Base-by-base conservation (phyloP, 164 flowering plant genomes). In the Stephania cephalantha region DNA sequence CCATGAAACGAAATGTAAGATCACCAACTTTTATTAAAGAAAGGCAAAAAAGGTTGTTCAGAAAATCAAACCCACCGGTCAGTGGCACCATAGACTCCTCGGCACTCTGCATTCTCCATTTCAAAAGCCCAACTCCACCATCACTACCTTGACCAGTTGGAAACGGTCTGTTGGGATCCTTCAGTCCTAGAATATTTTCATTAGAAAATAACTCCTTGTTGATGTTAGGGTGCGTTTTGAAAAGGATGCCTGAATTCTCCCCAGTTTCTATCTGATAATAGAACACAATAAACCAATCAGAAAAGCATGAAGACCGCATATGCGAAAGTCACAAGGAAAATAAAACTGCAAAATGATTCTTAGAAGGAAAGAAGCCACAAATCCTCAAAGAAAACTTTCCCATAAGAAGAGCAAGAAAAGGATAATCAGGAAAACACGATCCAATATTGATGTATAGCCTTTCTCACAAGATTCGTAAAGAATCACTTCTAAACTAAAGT, bases 171-270 rank as follows among this genome's bases (percentile, higher is more conserved):
- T 85, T 89, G 46, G 97, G 94, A 75, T 96, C 97, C 88, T 88
- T 94, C 76, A 89, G 83, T 68, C 99, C 97, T 70, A 96, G 85
- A 81, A 94, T 88, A 81, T 88, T 92, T 79, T 91, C 95, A 84
- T 81, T 88, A 55, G 91, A 80, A 81, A 89, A 96, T 67, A 96
- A 81, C 76, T 96, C 99, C 74, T 86, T 96, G 89, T 94, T 96
- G 82, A 96, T 93, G 82, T 96, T 94, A 69, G 98, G 99, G 63
- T 96, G 99, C 9, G 98, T 91, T 82, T 94, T 96, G 86, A 90
- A 96, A 70, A 88, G 79, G 73, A 96, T 81, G 76, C 86, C 87
- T 8, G 90, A 86, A 87, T 90, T 89, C 5, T 82, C 90, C 42
- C 90, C 88, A 75, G 88, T 83, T 84, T 96, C 97, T 79, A 92